phyloP scores from a whole-genome alignment of 1,284 basidiomycete species.

The Ustilago tritici region DNA sequence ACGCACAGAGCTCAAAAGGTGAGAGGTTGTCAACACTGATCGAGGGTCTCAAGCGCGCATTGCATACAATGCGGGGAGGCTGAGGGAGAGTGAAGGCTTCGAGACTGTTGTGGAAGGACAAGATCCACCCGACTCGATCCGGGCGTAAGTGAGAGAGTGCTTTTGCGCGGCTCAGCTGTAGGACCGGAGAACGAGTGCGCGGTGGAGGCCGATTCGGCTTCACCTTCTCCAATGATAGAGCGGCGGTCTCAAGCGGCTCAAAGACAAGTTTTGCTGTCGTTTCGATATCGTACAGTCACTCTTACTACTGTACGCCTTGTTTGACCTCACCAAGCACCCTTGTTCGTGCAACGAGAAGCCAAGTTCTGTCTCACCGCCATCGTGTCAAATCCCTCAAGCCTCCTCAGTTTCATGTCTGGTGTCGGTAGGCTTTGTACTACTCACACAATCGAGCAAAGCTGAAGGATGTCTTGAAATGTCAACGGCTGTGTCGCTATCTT shows the following conservation, averaged over 20 bases:
- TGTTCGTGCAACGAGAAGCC: neutral
- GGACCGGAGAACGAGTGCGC: neutral
- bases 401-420: neutral
- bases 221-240: neutral
- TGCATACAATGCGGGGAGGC: neutral
- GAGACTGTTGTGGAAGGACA: slow-evolving; percentile 15
- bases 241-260: neutral
- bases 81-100: slow-evolving; percentile 1
- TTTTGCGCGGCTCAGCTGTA: neutral
- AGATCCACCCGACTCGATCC: slow-evolving; percentile 35
- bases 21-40: neutral
- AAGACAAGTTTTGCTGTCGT: neutral
- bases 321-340: neutral
- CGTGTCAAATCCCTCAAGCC: neutral
- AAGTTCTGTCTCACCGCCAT: neutral
- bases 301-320: slow-evolving; percentile 1
- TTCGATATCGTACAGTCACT: neutral
- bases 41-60: neutral
- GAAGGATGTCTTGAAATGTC: too few species aligned
- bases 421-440: too few species aligned
- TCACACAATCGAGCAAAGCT: too few species aligned
- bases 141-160: slow-evolving; percentile 6
- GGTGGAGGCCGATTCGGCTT: slow-evolving; percentile 14
- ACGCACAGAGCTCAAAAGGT: neutral
- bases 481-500: neutral